Conservation (phyloP, 2,329 filamentous ascomycete genomes). For the Balansia obtecta region DNA sequence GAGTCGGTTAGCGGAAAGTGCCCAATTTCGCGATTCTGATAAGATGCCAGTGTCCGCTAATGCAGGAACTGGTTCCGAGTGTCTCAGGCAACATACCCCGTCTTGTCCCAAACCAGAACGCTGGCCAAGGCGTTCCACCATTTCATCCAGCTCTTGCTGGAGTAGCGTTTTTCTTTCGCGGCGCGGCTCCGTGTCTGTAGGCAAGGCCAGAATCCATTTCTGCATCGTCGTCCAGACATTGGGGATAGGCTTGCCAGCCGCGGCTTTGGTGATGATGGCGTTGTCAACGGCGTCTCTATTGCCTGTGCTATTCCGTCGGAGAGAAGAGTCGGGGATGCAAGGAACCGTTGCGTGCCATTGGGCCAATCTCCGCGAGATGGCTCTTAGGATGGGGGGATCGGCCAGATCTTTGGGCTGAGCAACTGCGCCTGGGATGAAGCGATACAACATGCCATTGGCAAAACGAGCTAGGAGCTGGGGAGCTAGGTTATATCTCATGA, state of each 20-base stretch:
- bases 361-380: conserved; percentile 71
- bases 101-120: conserved; percentile 64
- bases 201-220: conserved; percentile 85
- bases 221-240: conserved; percentile 94
- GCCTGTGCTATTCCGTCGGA: conserved; percentile 22
- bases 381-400: conserved; percentile 62
- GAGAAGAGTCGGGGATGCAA: conserved; percentile 31
- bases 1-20: conserved; percentile 6
- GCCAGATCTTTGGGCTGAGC: conserved; percentile 73
- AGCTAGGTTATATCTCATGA: conserved; percentile 72
- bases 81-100: conserved; percentile 41
- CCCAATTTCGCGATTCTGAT: background rate
- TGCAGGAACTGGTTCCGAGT: background rate
- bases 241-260: conserved; percentile 59
- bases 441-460: conserved; percentile 90
- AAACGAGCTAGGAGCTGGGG: conserved; percentile 84
- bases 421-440: conserved; percentile 71
- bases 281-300: conserved; percentile 23
- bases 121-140: conserved; percentile 61
- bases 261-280: conserved; percentile 35
- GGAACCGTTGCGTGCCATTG: conserved; percentile 80
- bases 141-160: conserved; percentile 60
- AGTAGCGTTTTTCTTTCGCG: conserved; percentile 53
- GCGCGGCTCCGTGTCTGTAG: conserved; percentile 58
- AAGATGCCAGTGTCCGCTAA: background rate